Evolutionary conservation across 2,329 filamentous ascomycete genomes (phyloP).

Genomic region (Mariannaea sp.): DNA sequence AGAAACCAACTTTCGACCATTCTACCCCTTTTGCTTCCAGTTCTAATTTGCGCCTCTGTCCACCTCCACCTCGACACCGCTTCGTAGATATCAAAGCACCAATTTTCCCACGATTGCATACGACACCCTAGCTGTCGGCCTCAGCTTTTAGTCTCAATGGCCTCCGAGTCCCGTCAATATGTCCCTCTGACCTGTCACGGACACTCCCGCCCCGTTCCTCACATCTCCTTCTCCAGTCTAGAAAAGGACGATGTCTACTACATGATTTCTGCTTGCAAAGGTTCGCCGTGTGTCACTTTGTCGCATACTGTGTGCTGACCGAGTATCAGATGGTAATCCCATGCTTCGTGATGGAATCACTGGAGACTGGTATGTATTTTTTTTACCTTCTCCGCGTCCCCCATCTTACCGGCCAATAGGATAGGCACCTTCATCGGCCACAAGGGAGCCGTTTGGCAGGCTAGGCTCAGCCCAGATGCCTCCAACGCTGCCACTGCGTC

Average conservation of each 20-base stretch:
- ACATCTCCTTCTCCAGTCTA: conserved; percentile 85
- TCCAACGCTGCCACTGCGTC: conserved; percentile 89
- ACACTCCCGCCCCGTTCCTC: conserved; percentile 89
- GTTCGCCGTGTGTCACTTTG: conserved; percentile 47
- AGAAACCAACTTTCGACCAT: conserved; percentile 6
- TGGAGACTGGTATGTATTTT: conserved; percentile 80
- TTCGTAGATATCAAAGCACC: conserved; percentile 5
- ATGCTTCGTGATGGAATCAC: conserved; percentile 97
- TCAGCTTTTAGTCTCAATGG: conserved; percentile 39
- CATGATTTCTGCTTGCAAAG: conserved; percentile 91
- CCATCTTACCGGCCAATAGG: conserved; percentile 58
- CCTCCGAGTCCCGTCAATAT: conserved; percentile 58
- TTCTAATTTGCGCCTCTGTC: not conserved
- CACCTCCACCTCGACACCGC: conserved; percentile 12
- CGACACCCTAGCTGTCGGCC: conserved; percentile 6
- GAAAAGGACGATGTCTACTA: conserved; percentile 86
- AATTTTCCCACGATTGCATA: conserved; percentile 1
- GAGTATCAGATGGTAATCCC: conserved; percentile 81
- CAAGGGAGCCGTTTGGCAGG: conserved; percentile 98
- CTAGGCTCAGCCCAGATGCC: conserved; percentile 85
- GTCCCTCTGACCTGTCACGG: conserved; percentile 94
- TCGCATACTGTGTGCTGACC: conserved; percentile 30
- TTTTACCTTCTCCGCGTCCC: not conserved
- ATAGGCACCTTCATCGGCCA: conserved; percentile 98
- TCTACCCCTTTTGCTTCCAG: conserved; percentile 7